Evolutionary conservation across 192 early-diverging fungal genomes (phyloP).

Genomic region (Entrophospora sp.): DNA sequence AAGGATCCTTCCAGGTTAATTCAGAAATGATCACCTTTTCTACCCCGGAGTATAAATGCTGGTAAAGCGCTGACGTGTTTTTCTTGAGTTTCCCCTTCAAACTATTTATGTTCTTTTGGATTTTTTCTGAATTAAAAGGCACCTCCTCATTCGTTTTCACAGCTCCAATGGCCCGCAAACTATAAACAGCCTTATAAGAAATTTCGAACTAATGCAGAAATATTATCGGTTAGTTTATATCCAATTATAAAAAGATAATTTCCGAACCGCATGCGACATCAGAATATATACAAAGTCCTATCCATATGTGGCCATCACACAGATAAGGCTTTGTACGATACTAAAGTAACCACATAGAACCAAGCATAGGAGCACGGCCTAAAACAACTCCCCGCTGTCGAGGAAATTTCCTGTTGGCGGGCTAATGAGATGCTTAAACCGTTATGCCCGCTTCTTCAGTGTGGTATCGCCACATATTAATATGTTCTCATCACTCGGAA

Average conservation of each 20-base stretch:
- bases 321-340: background rate
- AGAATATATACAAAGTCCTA: background rate
- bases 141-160: constrained; percentile 3
- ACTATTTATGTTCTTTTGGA: background rate
- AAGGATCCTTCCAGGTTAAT: constrained; percentile 3
- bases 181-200: constrained; percentile 10
- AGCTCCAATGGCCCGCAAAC: constrained; percentile 5
- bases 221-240: constrained; percentile 3
- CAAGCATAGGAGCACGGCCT: background rate
- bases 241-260: background rate
- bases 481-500: background rate
- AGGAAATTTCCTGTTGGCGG: constrained; percentile 1
- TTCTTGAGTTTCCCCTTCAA: constrained; percentile 8
- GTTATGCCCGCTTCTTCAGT: background rate
- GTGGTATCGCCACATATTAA: background rate
- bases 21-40: background rate
- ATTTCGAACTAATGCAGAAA: constrained; percentile 16
- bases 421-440: constrained; percentile 7
- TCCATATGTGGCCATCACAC: background rate
- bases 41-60: constrained; percentile 4
- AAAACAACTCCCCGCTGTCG: background rate
- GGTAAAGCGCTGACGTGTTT: background rate
- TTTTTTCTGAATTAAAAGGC: constrained; percentile 3
- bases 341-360: constrained; percentile 12
- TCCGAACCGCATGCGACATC: background rate